Conservation (phyloP, 805 yeast genomes). For the Maudiozyma turicensis region DNA sequence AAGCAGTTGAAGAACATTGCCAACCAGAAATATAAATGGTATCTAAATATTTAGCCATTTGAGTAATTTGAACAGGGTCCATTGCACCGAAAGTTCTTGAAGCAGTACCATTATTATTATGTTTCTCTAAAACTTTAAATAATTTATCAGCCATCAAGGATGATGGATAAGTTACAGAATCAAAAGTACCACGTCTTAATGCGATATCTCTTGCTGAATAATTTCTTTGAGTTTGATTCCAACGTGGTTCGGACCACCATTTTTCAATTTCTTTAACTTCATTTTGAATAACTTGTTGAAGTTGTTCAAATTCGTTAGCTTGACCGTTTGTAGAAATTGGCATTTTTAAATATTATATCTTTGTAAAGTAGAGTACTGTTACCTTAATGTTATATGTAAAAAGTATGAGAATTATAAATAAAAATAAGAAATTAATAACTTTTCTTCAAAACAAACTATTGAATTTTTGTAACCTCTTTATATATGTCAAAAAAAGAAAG, state of each 20-base stretch:
- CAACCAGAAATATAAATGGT: conserved; percentile 92
- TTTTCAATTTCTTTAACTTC: conserved; percentile 65
- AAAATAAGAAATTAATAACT: no score
- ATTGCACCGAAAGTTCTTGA: conserved; percentile 92
- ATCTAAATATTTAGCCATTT: conserved; percentile 93
- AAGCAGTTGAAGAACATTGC: conserved; percentile 98
- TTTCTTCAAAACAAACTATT: no score
- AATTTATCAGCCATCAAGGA: conserved; percentile 74
- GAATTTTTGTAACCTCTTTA: no score
- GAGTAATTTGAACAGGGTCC: conserved; percentile 91
- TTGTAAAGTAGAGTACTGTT: no score
- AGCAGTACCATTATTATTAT: conserved; percentile 50
- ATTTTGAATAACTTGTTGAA: conserved; percentile 13
- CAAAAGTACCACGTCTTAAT: conserved; percentile 72
- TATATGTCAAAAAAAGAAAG: no score
- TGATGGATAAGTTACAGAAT: conserved; percentile 60
- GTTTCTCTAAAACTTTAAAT: conserved; percentile 58
- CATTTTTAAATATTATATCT: conserved; percentile 1
- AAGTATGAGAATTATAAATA: no score
- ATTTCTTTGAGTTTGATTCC: conserved; percentile 79
- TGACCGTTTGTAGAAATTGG: conserved; percentile 1
- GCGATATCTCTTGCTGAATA: conserved; percentile 87
- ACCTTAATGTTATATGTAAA: no score
- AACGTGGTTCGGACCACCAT: conserved; percentile 95
- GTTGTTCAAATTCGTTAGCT: conserved; percentile 5